Conservation (phyloP, 2,329 filamentous ascomycete genomes). For the Sclerotinia trifoliorum region DNA sequence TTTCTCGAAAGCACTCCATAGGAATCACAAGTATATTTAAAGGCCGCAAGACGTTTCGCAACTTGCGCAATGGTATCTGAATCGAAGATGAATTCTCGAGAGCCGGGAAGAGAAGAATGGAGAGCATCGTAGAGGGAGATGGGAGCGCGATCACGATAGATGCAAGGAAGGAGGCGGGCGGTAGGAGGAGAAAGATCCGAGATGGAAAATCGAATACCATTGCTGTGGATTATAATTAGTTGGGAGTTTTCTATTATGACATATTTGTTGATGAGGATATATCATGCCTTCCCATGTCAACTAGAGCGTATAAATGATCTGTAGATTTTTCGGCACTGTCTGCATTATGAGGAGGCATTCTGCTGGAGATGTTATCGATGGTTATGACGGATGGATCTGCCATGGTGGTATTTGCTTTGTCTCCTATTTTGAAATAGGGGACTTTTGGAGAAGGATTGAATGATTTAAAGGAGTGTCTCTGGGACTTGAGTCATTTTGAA, state of each 20-base stretch:
- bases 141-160: conserved; percentile 74
- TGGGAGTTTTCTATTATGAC: not conserved
- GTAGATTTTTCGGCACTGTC: conserved; percentile 2
- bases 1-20: conserved; percentile 65
- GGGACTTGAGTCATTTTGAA: not conserved
- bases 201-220: conserved; percentile 91
- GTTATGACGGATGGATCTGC: conserved; percentile 31
- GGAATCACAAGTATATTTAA: conserved; percentile 67
- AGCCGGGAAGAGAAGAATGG: conserved; percentile 49
- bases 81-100: conserved; percentile 46
- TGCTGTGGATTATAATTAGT: conserved; percentile 51
- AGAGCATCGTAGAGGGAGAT: conserved; percentile 87
- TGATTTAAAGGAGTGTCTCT: not conserved
- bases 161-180: conserved; percentile 69
- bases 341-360: conserved; percentile 34
- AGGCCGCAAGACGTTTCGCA: conserved; percentile 63
- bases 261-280: not conserved
- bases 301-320: conserved; percentile 37
- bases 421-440: not conserved
- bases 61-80: conserved; percentile 63
- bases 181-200: conserved; percentile 71
- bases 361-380: conserved; percentile 36
- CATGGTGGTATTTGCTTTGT: not conserved
- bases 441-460: not conserved
- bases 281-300: conserved; percentile 42